These are phyloP conservation scores for Sarcomyxa edulis DNA, from an alignment of 768 basidiomycete genomes.

Conservation along the genomic window DNA sequence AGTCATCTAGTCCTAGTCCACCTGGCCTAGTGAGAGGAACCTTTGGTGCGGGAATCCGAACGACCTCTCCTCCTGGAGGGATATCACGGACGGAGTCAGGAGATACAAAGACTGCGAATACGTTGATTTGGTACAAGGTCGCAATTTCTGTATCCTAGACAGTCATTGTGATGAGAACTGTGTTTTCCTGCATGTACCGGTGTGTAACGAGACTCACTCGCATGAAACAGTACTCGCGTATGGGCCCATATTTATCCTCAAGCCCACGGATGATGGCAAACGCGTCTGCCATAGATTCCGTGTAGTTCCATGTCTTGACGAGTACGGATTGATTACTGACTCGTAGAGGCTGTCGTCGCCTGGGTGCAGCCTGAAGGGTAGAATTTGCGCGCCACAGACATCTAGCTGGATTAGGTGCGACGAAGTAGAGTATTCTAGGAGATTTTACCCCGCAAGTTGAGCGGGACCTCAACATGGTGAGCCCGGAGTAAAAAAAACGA, in stretches of 20 bases:
- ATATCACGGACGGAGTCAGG: constrained; percentile 33
- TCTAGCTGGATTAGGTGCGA: not conserved
- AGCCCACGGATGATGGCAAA: constrained; percentile 47
- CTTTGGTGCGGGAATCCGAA: constrained; percentile 22
- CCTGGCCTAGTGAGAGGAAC: constrained; percentile 16
- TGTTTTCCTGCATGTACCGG: not conserved
- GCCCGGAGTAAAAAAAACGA: constrained; percentile 5
- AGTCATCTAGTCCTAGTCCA: constrained; percentile 31
- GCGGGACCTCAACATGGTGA: no score
- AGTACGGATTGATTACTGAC: not conserved
- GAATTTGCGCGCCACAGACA: not conserved
- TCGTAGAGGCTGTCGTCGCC: not conserved
- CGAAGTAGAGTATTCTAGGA: not conserved
- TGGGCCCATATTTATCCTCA: constrained; percentile 48
- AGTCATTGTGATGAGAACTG: not conserved
- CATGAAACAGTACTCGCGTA: constrained; percentile 36
- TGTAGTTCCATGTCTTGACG: constrained; percentile 12
- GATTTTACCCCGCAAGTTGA: no score
- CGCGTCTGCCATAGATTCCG: constrained; percentile 44
- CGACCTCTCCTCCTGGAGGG: constrained; percentile 17
- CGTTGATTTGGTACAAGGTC: constrained; percentile 34
- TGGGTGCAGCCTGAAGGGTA: not conserved
- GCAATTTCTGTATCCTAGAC: constrained; percentile 43
- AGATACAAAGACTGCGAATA: constrained; percentile 42
- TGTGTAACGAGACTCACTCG: constrained; percentile 26